These are phyloP conservation scores for Hypoxylon lienhwacheense DNA, from an alignment of 495 filamentous ascomycete species.

Conservation along the genomic window DNA sequence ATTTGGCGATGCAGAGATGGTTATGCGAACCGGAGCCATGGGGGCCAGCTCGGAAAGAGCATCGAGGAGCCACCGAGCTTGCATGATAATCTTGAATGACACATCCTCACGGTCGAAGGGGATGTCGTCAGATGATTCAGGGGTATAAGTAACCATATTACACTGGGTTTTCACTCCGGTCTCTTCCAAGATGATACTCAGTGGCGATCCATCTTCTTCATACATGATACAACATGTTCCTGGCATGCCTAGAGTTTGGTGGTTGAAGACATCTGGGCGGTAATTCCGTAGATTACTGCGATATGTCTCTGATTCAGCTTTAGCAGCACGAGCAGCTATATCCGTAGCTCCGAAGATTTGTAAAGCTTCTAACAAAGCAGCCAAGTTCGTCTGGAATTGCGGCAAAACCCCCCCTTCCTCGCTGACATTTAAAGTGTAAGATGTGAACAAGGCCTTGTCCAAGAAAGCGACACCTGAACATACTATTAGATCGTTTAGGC, in stretches of 20 bases:
- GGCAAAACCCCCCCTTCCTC: slow-evolving; percentile 43
- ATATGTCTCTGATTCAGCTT: slow-evolving; percentile 54
- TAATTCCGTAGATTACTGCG: slow-evolving; percentile 57
- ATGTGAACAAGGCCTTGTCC: slow-evolving; percentile 82
- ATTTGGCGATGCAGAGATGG: slow-evolving; percentile 62
- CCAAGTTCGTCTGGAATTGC: slow-evolving; percentile 79
- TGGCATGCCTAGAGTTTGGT: slow-evolving; percentile 72
- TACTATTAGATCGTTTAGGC: slow-evolving; percentile 11
- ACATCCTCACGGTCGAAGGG: slow-evolving; percentile 78
- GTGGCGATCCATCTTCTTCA: slow-evolving; percentile 65
- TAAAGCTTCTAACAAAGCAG: slow-evolving; percentile 87
- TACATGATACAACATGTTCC: slow-evolving; percentile 84
- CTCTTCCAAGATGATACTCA: slow-evolving; percentile 82
- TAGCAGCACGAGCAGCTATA: slow-evolving; percentile 54
- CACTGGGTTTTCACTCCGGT: slow-evolving; percentile 86
- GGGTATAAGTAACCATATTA: slow-evolving; percentile 87
- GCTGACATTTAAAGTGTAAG: slow-evolving; percentile 62
- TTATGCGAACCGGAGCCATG: slow-evolving; percentile 62
- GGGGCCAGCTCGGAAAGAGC: slow-evolving; percentile 81
- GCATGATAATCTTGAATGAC: slow-evolving; percentile 93
- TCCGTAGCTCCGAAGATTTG: slow-evolving; percentile 90
- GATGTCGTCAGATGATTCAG: slow-evolving; percentile 69
- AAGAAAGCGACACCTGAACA: slow-evolving; percentile 72
- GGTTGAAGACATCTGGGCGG: slow-evolving; percentile 70
- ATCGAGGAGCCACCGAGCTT: slow-evolving; percentile 77